These are phyloP conservation scores for Rhizophagus clarus DNA, from an alignment of 192 early-diverging fungal genomes.

Conservation along the genomic window DNA sequence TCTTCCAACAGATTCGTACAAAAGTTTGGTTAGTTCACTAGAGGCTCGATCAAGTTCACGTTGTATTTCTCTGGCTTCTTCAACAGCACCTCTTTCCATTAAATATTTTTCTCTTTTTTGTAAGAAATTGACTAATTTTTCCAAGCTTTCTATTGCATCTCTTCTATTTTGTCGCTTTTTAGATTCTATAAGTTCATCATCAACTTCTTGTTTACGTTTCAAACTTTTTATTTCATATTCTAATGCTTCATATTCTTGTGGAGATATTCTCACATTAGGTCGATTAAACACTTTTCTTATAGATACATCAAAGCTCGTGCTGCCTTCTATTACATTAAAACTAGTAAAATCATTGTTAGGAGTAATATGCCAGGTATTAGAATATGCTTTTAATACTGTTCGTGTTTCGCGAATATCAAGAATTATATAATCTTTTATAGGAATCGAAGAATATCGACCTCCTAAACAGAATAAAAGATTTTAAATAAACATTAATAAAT, in stretches of 20 bases:
- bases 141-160: conserved; percentile 9
- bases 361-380: conserved; percentile 29
- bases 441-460: conserved; percentile 23
- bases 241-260: conserved; percentile 15
- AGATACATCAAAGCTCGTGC: background rate
- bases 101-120: conserved; percentile 28
- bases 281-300: background rate
- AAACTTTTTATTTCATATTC: conserved; percentile 18
- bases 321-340: background rate
- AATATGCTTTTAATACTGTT: conserved; percentile 16
- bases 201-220: conserved; percentile 14
- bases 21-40: conserved; percentile 5
- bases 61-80: conserved; percentile 21
- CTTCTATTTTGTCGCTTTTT: conserved; percentile 13
- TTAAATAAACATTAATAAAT: background rate
- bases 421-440: conserved; percentile 24
- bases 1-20: conserved; percentile 14
- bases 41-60: conserved; percentile 2
- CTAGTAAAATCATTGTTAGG: conserved; percentile 20
- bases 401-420: conserved; percentile 29
- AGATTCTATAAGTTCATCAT: background rate
- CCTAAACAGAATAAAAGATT: conserved; percentile 8
- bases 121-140: conserved; percentile 24
- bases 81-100: conserved; percentile 12
- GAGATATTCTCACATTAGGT: background rate